Conservation (phyloP, 495 filamentous ascomycete genomes). For the Penicillium mononematosum region DNA sequence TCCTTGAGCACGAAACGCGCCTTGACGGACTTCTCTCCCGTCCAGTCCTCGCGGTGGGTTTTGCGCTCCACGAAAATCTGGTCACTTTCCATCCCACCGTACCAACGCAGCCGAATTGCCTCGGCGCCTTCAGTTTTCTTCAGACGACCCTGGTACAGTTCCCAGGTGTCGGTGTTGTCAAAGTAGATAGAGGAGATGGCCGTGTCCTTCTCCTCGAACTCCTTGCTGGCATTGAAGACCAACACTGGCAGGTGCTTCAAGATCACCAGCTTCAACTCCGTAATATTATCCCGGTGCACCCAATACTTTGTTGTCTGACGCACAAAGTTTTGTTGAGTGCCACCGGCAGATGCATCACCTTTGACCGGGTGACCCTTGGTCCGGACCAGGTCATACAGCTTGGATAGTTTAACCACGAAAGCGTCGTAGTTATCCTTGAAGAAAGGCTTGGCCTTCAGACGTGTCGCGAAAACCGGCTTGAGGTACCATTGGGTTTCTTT, state of each 20-base stretch:
- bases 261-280: conserved; percentile 94
- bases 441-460: conserved; percentile 93
- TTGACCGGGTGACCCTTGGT: conserved; percentile 89
- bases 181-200: conserved; percentile 99
- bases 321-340: conserved; percentile 91
- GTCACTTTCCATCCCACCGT: conserved; percentile 91
- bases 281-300: conserved; percentile 98
- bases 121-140: conserved; percentile 98
- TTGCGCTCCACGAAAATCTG: conserved; percentile 97
- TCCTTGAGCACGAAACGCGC: conserved; percentile 93
- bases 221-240: conserved; percentile 96
- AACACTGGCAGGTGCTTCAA: conserved; percentile 96
- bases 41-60: conserved; percentile 99
- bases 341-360: conserved; percentile 88
- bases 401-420: conserved; percentile 92
- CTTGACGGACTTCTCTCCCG: conserved; percentile 97
- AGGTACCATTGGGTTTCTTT: conserved; percentile 95
- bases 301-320: conserved; percentile 99
- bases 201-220: conserved; percentile 83
- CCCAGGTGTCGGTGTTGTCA: conserved; percentile 90
- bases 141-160: conserved; percentile 87
- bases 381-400: conserved; percentile 89
- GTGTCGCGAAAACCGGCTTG: conserved; percentile 87
- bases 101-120: conserved; percentile 95
- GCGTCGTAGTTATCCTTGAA: conserved; percentile 98